A percentile compares a stretch with the other conserved stretches of the same genome.
phyloP scores from a whole-genome alignment of 106 monocot genomes.

The Dioscorea zingiberensis region DNA sequence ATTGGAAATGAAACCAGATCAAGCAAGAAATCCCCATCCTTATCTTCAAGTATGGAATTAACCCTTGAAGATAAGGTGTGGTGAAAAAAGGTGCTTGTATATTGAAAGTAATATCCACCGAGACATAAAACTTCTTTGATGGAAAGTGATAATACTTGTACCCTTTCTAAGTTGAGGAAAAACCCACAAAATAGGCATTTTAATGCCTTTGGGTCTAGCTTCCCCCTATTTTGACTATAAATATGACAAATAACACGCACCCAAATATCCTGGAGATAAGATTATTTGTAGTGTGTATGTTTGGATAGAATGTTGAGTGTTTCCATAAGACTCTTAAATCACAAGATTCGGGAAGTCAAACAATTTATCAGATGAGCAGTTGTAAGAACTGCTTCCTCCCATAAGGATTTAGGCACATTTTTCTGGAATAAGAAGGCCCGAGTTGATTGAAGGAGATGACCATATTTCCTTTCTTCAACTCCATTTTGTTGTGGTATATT shows the following conservation, averaged over 20 bases:
- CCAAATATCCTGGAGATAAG: constrained; percentile 14
- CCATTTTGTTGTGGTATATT: too few relatives aligned
- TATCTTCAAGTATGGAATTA: too few relatives aligned
- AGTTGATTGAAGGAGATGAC: constrained; percentile 9
- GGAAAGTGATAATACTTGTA: too few relatives aligned
- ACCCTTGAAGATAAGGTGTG: too few relatives aligned
- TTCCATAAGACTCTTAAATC: not conserved
- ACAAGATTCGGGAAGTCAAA: constrained; percentile 9
- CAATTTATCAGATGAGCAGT: constrained; percentile 8
- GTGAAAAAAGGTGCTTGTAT: too few relatives aligned
- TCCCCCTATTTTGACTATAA: not conserved
- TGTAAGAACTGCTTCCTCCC: not conserved
- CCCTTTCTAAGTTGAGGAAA: too few relatives aligned
- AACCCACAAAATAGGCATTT: constrained; percentile 18
- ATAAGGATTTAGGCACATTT: constrained; percentile 3
- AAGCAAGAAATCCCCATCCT: too few relatives aligned
- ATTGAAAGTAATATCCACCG: too few relatives aligned
- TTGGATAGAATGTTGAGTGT: not conserved
- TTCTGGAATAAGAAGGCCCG: not conserved
- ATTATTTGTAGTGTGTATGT: not conserved
- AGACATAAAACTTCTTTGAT: too few relatives aligned
- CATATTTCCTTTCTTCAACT: constrained; percentile 11
- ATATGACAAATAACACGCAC: constrained; percentile 16
- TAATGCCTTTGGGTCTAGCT: constrained; percentile 3
- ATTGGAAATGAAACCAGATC: too few relatives aligned